Conservation (phyloP, 805 yeast species). For the Myxozyma neotropica region DNA sequence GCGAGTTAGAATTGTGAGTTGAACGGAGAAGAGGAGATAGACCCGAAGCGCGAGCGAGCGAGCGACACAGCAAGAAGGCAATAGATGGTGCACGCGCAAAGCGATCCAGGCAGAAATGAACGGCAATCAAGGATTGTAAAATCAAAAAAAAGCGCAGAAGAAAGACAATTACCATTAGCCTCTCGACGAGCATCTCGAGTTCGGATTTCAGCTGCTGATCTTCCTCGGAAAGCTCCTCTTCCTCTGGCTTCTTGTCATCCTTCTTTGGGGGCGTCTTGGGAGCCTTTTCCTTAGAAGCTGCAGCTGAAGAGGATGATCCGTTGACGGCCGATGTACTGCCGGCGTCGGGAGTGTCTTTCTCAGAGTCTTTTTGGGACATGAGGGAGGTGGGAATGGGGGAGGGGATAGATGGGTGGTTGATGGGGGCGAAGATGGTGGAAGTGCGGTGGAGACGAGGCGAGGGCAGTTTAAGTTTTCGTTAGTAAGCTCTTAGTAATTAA, state of each 20-base stretch:
- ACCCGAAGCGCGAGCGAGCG: not conserved
- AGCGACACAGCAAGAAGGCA: not conserved
- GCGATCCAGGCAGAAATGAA: not conserved
- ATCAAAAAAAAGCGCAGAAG: not conserved
- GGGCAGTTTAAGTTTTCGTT: not conserved
- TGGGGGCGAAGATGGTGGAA: conserved; percentile 3
- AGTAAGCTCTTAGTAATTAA: not conserved
- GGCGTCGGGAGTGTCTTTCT: conserved; percentile 22
- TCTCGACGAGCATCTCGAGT: conserved; percentile 82
- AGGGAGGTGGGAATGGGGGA: not conserved
- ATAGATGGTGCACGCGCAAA: not conserved
- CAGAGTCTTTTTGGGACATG: conserved; percentile 18
- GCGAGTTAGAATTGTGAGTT: not conserved
- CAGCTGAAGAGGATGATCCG: conserved; percentile 12
- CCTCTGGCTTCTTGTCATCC: conserved; percentile 22
- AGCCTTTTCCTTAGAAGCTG: not conserved
- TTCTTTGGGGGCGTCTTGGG: conserved; percentile 14
- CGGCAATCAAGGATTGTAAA: not conserved
- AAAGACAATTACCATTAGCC: conserved; percentile 53
- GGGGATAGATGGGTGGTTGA: conserved; percentile 2
- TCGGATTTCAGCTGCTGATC: conserved; percentile 86
- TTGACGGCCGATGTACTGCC: conserved; percentile 10
- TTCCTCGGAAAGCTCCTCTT: conserved; percentile 70
- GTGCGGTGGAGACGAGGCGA: not conserved
- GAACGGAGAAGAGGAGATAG: not conserved